phyloP scores from a whole-genome alignment of 129 eudicot genomes.

The Flaveria ramosissima region DNA sequence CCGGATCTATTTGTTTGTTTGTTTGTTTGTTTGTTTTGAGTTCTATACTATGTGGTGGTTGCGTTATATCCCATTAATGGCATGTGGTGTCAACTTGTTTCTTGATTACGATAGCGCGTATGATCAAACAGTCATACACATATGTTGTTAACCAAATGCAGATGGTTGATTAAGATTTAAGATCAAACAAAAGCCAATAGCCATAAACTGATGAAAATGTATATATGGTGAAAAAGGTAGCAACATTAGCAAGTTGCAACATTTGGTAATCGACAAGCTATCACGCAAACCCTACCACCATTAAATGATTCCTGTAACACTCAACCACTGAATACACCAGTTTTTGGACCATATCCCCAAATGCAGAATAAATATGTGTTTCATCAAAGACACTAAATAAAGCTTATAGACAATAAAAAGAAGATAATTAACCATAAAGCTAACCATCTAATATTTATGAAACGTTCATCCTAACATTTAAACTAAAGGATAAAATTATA shows the following conservation, averaged over 20 bases:
- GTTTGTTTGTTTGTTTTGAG: too few species aligned
- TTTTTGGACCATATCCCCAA: not conserved
- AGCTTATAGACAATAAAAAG: too few species aligned
- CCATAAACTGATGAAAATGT: slow-evolving; percentile 17
- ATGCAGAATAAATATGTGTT: not conserved
- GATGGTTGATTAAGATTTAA: slow-evolving; percentile 13
- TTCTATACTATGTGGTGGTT: too few species aligned
- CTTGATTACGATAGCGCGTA: not conserved
- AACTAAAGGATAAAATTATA: too few species aligned
- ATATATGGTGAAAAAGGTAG: slow-evolving; percentile 6
- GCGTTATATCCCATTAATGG: not conserved
- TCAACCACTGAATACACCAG: not conserved
- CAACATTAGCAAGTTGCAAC: slow-evolving; percentile 16
- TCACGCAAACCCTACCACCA: slow-evolving; percentile 23
- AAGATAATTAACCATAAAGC: too few species aligned
- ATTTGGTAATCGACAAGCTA: slow-evolving; percentile 9
- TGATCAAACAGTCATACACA: not conserved
- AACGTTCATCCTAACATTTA: too few species aligned
- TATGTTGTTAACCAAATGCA: not conserved
- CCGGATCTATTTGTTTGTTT: too few species aligned
- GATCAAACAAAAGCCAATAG: not conserved
- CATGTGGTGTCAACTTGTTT: not conserved
- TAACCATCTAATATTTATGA: too few species aligned
- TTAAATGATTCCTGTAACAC: slow-evolving; percentile 5
- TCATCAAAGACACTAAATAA: not conserved